Conservation (phyloP, 2,329 filamentous ascomycete species). For the Aspergillus eucalypticola region DNA sequence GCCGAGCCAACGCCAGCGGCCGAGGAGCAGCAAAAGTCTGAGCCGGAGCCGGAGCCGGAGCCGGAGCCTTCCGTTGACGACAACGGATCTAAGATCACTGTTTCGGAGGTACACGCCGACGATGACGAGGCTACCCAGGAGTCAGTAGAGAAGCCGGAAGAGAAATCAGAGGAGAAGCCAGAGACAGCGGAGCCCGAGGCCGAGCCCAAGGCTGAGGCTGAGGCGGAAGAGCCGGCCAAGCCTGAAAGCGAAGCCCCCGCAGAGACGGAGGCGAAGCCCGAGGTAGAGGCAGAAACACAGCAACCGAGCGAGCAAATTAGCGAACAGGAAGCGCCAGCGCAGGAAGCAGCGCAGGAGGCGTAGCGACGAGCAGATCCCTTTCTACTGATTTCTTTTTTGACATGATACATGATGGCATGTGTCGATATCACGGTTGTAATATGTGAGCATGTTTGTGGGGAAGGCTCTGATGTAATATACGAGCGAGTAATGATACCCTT, state of each 20-base stretch:
- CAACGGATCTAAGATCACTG: constrained; percentile 20
- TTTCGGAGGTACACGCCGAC: constrained; percentile 22
- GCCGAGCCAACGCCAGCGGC: constrained; percentile 17
- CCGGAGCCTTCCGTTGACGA: constrained; percentile 7
- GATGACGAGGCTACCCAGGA: constrained; percentile 15
- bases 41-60: neutral
- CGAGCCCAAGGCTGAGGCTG: constrained; percentile 7
- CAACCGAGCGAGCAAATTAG: neutral
- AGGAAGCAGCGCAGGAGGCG: constrained; percentile 13
- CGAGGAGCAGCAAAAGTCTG: constrained; percentile 11
- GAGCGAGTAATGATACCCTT: constrained; percentile 26
- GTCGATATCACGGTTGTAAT: constrained; percentile 21
- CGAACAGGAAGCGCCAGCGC: constrained; percentile 7
- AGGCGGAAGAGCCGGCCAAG: constrained; percentile 1
- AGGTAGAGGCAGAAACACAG: constrained; percentile 7
- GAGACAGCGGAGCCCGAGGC: constrained; percentile 12
- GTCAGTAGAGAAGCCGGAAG: neutral
- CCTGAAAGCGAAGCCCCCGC: constrained; percentile 2
- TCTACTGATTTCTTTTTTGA: constrained; percentile 3
- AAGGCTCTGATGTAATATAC: constrained; percentile 23
- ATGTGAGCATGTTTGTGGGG: constrained; percentile 11
- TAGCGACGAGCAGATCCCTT: constrained; percentile 2
- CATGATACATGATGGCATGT: constrained; percentile 16
- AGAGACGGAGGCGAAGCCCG: constrained; percentile 1
- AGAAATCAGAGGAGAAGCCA: neutral